Evolutionary conservation across 257 asterid genomes (phyloP).

Genomic region (Solanum rostratum): DNA sequence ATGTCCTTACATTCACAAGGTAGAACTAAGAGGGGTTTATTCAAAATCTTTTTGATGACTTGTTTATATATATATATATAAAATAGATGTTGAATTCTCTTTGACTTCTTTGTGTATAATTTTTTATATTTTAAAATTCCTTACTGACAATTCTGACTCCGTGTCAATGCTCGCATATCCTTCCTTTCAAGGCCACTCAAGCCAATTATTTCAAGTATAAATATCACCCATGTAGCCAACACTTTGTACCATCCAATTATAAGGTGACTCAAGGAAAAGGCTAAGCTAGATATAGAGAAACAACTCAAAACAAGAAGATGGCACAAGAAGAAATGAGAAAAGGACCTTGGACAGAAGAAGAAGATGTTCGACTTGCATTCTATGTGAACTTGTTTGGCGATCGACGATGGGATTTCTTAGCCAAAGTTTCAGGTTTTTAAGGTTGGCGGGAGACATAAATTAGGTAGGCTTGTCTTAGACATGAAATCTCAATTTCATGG

Average conservation of each 20-base stretch:
- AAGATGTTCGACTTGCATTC: background rate
- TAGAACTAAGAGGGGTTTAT: background rate
- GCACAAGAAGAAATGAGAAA: background rate
- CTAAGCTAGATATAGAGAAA: background rate
- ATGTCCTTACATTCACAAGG: background rate
- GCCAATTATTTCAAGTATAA: background rate
- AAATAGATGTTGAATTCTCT: background rate
- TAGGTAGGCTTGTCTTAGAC: background rate
- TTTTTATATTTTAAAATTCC: background rate
- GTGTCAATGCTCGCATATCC: background rate
- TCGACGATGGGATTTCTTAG: background rate
- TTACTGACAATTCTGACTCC: background rate
- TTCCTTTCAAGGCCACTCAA: background rate
- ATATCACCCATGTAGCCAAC: background rate
- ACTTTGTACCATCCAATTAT: background rate
- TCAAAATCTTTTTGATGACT: background rate
- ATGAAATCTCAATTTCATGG: background rate
- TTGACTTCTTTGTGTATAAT: background rate
- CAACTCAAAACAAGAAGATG: background rate
- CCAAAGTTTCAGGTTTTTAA: background rate
- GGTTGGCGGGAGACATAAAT: background rate
- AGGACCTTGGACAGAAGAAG: background rate
- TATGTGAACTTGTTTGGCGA: background rate
- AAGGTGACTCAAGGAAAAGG: background rate
- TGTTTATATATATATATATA: background rate